Evolutionary conservation across 2,329 filamentous ascomycete species (phyloP), one percentile per base, ranked within the genome.

Genomic region (Sphaerostilbella broomeana): DNA sequence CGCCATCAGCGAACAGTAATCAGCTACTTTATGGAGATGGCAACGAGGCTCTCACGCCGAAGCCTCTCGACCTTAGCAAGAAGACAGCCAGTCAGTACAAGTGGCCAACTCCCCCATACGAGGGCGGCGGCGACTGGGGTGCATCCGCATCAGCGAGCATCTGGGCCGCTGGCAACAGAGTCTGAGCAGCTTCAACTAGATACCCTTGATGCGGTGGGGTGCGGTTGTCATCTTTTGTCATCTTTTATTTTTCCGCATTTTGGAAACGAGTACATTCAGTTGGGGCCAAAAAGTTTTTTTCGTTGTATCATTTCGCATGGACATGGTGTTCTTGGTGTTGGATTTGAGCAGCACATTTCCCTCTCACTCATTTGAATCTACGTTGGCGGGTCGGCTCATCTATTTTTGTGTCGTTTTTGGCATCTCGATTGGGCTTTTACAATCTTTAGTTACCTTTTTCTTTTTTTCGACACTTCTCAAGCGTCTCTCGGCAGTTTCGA

Each of bases 81-180:
- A 73, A 75, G 68, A 54, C 66, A 1, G 58, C 63, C 10, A 64
- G 53, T 15, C 65, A 74, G 46, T 69, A 75, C 53, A 92, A 95
- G 64, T 95, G 89, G 84, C 90, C 89, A 3, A 97, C 92, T 12
- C 92, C 92, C 16, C 90, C 92, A 4, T 95, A 95, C 51, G 89
- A 95, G 55, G 89, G 94, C 53, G 89, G 94, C 53, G 81, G 81
- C 29, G 89, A 95, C 59, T 97, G 89, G 90, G 87, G 84, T 13
- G 79, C 84, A 7, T 82, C 85, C 28, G 84, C 86, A 20, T 79
- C 87, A 9, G 84, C 86, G 5, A 88, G 84, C 63, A 88, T 89
- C 50, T 84, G 85, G 69, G 81, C 83, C 38, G 78, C 80, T 21
- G 77, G 83, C 47, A 80, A 73, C 58, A 71, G 75, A 50, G 75